Percentiles rank a stretch among this genome's conserved stretches.
Evolutionary conservation across 2,329 filamentous ascomycete genomes (phyloP).

Genomic region (Penicillium digitatum): DNA sequence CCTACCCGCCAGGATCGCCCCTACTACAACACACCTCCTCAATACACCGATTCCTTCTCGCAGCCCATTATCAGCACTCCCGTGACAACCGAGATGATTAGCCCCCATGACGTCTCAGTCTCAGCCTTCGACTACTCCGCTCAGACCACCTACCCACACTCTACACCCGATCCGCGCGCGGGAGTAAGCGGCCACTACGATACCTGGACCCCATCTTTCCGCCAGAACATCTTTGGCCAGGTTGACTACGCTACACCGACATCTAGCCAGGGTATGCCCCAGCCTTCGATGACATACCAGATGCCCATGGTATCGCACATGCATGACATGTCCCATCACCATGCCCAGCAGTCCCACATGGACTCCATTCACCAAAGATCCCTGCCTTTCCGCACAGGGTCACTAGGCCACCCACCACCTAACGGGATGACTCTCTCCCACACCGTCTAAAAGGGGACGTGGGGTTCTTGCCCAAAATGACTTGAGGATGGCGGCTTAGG

Average conservation of each 20-base stretch:
- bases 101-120: constrained; percentile 29
- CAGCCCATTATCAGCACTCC: constrained; percentile 29
- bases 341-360: not conserved
- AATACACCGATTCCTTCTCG: constrained; percentile 31
- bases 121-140: constrained; percentile 32
- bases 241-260: constrained; percentile 28
- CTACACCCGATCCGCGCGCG: constrained; percentile 22
- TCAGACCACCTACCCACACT: constrained; percentile 21
- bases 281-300: constrained; percentile 28
- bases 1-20: constrained; percentile 25
- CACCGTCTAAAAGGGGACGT: constrained; percentile 15
- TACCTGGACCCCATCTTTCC: constrained; percentile 32
- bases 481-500: not conserved
- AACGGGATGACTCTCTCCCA: constrained; percentile 24
- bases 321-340: constrained; percentile 26
- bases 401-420: constrained; percentile 30
- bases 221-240: constrained; percentile 33
- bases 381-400: constrained; percentile 32
- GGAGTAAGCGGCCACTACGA: constrained; percentile 23
- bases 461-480: not conserved
- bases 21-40: constrained; percentile 26
- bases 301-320: constrained; percentile 27
- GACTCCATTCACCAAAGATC: constrained; percentile 19
- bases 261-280: constrained; percentile 24
- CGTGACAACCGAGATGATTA: constrained; percentile 26